These are phyloP conservation scores for Theobroma grandiflorum DNA, from an alignment of 441 rosid species.

Conservation along the genomic window DNA sequence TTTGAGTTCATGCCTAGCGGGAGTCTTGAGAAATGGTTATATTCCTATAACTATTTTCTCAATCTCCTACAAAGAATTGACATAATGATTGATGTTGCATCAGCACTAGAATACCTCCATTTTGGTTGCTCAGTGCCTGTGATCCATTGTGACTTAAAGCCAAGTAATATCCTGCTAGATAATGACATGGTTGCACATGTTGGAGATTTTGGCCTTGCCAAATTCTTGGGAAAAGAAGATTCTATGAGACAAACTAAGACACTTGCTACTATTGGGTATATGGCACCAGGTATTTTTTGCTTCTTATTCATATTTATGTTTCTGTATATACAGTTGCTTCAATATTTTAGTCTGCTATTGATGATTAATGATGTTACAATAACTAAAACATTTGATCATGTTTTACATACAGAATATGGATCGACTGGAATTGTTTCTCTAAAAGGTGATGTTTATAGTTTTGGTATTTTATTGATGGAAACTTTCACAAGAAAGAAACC, in stretches of 20 bases:
- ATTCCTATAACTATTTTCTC: not conserved
- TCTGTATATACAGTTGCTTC: not conserved
- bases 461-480: constrained; percentile 38
- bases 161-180: constrained; percentile 31
- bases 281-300: constrained; percentile 37
- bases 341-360: not conserved
- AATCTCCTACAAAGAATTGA: constrained; percentile 25
- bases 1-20: constrained; percentile 33
- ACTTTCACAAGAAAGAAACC: constrained; percentile 35
- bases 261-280: constrained; percentile 38
- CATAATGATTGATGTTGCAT: constrained; percentile 33
- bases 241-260: constrained; percentile 22
- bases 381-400: not conserved
- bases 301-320: not conserved
- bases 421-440: constrained; percentile 26
- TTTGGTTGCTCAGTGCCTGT: constrained; percentile 9
- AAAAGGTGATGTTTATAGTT: constrained; percentile 36
- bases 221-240: constrained; percentile 18
- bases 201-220: constrained; percentile 38
- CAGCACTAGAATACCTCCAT: constrained; percentile 35
- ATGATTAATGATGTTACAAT: not conserved
- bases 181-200: constrained; percentile 31
- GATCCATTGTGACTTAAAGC: constrained; percentile 36
- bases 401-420: constrained; percentile 29
- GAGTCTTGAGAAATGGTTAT: constrained; percentile 29